Base-by-base conservation (phyloP, 2,329 filamentous ascomycete genomes). In the Cyclaneusma minus region DNA sequence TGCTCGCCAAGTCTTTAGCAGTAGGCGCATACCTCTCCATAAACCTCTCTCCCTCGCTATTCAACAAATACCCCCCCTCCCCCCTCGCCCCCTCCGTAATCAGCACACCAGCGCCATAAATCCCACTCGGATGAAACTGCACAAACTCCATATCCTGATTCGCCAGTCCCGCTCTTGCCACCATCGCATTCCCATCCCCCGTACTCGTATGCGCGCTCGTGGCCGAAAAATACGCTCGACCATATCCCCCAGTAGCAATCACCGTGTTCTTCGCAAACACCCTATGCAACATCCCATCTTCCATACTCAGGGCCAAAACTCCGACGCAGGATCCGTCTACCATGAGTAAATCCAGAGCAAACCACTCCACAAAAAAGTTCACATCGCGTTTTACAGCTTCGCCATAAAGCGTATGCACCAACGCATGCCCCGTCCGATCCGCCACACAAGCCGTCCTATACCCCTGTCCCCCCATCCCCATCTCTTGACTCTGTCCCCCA, bases 21-120 rank as follows among this genome's bases (percentile, higher is more conserved):
- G 56, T 60, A 4, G 58, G 58, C 3, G 58, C 57, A 29, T 62
- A 62, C n/a, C 56, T 48, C 32, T 62, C 54, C 58, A 62, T 62
- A 31, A 62, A 62, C 13, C 55, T 47, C 33, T 62, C 58, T 24
- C 58, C 58, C 38, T 58, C 43, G 7, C 40, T 40, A 35, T 62
- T 62, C n/a, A 62, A 47, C 2, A 62, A 49, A 30, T 60, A 62
- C 12, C 58, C 58, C 18, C 58, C 58, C 44, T 62, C 58, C 16
- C 58, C 58, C 24, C 58, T 48, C 10, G 58, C 56, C 4, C 58
- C 58, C 42, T 62, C 58, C 3, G 58, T 62, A 21, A 62, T 62
- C 13, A 62, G 42, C 27, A 59, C 56, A 9, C 57, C 58, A 13
- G 58, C 58, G 14, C 58, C 58, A 31, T 62, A 62, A 20, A 62